Evolutionary conservation across 2,329 filamentous ascomycete species (phyloP).

Genomic region (Elsinoe ampelina): DNA sequence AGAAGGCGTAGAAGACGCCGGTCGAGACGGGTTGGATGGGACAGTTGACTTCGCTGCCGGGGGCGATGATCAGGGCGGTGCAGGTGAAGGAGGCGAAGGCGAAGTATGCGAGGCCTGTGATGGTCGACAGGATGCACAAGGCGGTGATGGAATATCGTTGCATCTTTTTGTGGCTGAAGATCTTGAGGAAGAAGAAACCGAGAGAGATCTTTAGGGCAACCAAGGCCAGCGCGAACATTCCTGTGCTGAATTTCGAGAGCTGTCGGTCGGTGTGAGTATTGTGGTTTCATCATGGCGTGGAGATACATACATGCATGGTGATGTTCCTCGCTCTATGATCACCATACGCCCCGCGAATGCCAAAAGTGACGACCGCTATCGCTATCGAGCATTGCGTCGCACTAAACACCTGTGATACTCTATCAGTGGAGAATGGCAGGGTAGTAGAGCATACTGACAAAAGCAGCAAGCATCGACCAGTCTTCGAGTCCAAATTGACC

Average conservation of each 20-base stretch:
- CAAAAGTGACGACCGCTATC: background rate
- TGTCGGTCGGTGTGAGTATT: background rate
- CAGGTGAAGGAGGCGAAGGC: constrained; percentile 44
- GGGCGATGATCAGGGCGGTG: constrained; percentile 37
- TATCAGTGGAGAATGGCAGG: background rate
- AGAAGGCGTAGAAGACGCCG: constrained; percentile 15
- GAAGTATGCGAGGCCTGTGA: constrained; percentile 39
- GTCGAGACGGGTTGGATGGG: constrained; percentile 13
- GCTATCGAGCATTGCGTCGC: constrained; percentile 7
- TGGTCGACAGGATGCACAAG: constrained; percentile 34
- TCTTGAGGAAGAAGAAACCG: constrained; percentile 41
- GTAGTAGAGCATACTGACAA: background rate
- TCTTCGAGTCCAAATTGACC: background rate
- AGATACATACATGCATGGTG: background rate
- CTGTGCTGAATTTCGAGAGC: constrained; percentile 2
- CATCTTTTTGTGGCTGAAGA: constrained; percentile 32
- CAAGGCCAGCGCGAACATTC: constrained; percentile 38
- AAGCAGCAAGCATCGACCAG: constrained; percentile 10
- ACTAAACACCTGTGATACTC: background rate
- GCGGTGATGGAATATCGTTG: constrained; percentile 35
- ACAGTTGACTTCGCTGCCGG: constrained; percentile 21
- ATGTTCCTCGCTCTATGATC: background rate
- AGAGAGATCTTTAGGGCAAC: constrained; percentile 41
- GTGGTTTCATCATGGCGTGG: background rate
- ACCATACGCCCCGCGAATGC: background rate